These are phyloP conservation scores for Pythium phragmiticola DNA, from an alignment of 352 stramenopile genomes.

Conservation along the genomic window DNA sequence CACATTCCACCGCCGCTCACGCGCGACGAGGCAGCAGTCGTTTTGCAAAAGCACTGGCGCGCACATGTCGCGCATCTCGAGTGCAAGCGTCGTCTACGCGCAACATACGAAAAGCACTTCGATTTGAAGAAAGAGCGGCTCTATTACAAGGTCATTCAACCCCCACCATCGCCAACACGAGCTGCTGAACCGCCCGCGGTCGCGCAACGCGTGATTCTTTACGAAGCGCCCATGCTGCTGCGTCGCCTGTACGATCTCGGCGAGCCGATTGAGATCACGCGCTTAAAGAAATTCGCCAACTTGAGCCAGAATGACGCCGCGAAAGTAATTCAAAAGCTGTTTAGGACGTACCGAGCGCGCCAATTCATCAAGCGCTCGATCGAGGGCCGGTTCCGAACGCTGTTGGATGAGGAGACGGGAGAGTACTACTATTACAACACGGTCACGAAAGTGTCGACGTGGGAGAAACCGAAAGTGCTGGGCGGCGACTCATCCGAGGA, in stretches of 20 bases:
- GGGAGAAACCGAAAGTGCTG: conserved; percentile 59
- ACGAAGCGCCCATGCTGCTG: conserved; percentile 35
- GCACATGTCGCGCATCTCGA: conserved; percentile 30
- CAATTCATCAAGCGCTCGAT: conserved; percentile 42
- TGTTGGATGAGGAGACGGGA: conserved; percentile 50
- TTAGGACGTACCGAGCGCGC: conserved; percentile 39
- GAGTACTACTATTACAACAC: conserved; percentile 76
- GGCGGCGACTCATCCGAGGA: conserved; percentile 10
- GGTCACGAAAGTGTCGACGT: conserved; percentile 64
- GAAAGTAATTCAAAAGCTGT: conserved; percentile 51
- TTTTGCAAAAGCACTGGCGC: conserved; percentile 48
- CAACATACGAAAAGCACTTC: conserved; percentile 69
- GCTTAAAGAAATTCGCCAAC: conserved; percentile 41
- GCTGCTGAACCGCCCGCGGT: neutral
- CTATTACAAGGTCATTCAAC: conserved; percentile 47
- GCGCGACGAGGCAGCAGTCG: conserved; percentile 41
- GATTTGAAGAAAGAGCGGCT: conserved; percentile 52
- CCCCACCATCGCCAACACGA: conserved; percentile 6
- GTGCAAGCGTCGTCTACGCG: conserved; percentile 29
- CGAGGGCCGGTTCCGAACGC: conserved; percentile 51
- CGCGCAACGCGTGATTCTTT: conserved; percentile 21
- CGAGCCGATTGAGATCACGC: conserved; percentile 62
- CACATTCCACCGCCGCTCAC: conserved; percentile 53
- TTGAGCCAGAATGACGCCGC: conserved; percentile 56
- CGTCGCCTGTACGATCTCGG: conserved; percentile 59